Evolutionary conservation across 108 stramenopile genomes (phyloP).

Genomic region (Skeletonema costatum): DNA sequence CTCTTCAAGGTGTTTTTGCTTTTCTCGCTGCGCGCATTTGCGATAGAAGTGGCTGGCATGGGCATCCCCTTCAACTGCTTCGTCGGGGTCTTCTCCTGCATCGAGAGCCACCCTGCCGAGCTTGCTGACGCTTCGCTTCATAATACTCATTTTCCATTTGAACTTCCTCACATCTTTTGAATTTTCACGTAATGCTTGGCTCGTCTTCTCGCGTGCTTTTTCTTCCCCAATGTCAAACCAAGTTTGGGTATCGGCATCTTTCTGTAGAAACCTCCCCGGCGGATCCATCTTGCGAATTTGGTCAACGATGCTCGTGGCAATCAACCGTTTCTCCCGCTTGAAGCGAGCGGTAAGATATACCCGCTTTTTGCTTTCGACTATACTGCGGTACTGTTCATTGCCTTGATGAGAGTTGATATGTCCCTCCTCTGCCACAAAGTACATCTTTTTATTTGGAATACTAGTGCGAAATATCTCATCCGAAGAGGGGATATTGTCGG

Average conservation of each 20-base stretch:
- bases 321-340: slow-evolving; percentile 65
- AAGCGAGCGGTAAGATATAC: slow-evolving; percentile 52
- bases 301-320: slow-evolving; percentile 72
- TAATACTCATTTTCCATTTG: slow-evolving; percentile 42
- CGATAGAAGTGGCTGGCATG: not conserved
- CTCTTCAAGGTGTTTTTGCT: slow-evolving; percentile 3
- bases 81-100: slow-evolving; percentile 33
- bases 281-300: slow-evolving; percentile 67
- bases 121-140: slow-evolving; percentile 32
- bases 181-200: slow-evolving; percentile 76
- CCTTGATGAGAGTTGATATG: slow-evolving; percentile 52
- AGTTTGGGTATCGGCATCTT: slow-evolving; percentile 63
- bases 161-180: slow-evolving; percentile 1
- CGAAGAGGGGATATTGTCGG: not conserved
- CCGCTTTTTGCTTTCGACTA: slow-evolving; percentile 81
- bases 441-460: slow-evolving; percentile 54
- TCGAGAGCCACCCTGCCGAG: slow-evolving; percentile 27
- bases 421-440: slow-evolving; percentile 54
- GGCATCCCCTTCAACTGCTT: slow-evolving; percentile 9
- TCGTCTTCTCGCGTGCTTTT: slow-evolving; percentile 74
- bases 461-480: slow-evolving; percentile 10
- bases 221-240: slow-evolving; percentile 88
- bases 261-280: slow-evolving; percentile 85
- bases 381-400: slow-evolving; percentile 51
- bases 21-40: slow-evolving; percentile 2